Evolutionary conservation across 495 filamentous ascomycete genomes (phyloP), one percentile per base, ranked within the genome.

Genomic region (Apodospora peruviana): DNA sequence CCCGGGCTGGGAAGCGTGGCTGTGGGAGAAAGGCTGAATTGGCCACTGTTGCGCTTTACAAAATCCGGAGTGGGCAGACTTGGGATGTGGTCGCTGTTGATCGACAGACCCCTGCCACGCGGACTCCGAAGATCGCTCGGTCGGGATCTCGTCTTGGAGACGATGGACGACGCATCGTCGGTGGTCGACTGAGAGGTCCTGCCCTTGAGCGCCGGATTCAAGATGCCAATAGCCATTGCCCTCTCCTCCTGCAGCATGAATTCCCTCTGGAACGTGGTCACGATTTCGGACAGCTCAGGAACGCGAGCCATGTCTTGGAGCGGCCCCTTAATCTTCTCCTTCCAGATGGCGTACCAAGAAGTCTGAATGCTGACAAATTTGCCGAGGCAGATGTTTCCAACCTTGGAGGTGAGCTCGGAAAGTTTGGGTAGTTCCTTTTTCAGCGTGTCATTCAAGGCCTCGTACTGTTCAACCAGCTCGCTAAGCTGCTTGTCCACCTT

Each of bases 341-440:
- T 83, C 81, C 90, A 86, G 12, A 85, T 80, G 22, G 73, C 72
- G 53, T 80, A 88, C 90, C 90, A 99, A 16, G 83, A 68, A 2
- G 77, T 71, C 52, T 96, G 90, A 34, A 95, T 81, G 48, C 85
- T 74, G 44, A 96, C 78, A 56, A 96, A 89, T 58, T 86, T 88
- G 47, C 76, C 78, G 25, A 96, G 68, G 51, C 87, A 90, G 0
- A 84, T 82, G 53, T 90, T 84, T 52, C 90, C 85, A 40, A 96
- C 67, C 56, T 83, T 85, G 43, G 82, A 84, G 1, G 90, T 95
- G 41, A 90, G 65, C 10, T 67, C 66, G 50, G 88, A 96, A 11
- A 99, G 80, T 58, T 84, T 87, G 10, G 93, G 93, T 21, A 99
- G 75, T 57, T 97, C 91, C 36, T 91, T 84, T 64, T 95, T 96